A percentile compares a stretch with the other conserved stretches of the same genome.
Evolutionary conservation across 202 grass and related monocot genomes (phyloP).

Genomic region (Schoenoplectus triqueter): DNA sequence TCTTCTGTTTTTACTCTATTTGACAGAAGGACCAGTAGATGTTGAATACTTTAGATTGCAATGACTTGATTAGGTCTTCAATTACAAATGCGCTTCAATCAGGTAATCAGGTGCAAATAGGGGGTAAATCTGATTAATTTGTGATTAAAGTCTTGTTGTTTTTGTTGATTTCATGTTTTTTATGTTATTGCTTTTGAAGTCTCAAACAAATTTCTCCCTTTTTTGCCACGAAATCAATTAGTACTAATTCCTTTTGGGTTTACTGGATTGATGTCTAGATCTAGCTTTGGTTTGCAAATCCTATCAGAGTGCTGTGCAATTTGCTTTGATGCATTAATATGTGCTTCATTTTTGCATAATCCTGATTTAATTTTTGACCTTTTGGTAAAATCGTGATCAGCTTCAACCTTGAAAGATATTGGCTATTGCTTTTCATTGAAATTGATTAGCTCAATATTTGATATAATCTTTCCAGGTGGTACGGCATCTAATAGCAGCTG

Average conservation of each 20-base stretch:
- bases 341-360: conserved; percentile 1
- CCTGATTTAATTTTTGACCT: conserved; percentile 7
- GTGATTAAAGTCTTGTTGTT: not conserved
- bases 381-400: not conserved
- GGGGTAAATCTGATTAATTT: not conserved
- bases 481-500: conserved; percentile 73
- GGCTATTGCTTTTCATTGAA: not conserved
- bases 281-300: conserved; percentile 16
- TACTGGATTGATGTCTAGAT: not conserved
- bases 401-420: conserved; percentile 7
- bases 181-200: not conserved
- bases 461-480: conserved; percentile 61
- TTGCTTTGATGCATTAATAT: conserved; percentile 1
- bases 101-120: not conserved
- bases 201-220: not conserved
- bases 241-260: not conserved
- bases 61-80: not conserved
- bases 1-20: not conserved
- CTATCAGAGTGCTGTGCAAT: not conserved
- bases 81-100: conserved; percentile 27
- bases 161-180: not conserved
- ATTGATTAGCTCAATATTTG: conserved; percentile 11
- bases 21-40: not conserved
- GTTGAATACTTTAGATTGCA: not conserved
- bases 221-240: not conserved